A percentile compares a stretch with the other conserved stretches of the same genome.
These are phyloP conservation scores for Aspergillus sp. DNA, from an alignment of 2,329 filamentous ascomycete species.

Conservation along the genomic window DNA sequence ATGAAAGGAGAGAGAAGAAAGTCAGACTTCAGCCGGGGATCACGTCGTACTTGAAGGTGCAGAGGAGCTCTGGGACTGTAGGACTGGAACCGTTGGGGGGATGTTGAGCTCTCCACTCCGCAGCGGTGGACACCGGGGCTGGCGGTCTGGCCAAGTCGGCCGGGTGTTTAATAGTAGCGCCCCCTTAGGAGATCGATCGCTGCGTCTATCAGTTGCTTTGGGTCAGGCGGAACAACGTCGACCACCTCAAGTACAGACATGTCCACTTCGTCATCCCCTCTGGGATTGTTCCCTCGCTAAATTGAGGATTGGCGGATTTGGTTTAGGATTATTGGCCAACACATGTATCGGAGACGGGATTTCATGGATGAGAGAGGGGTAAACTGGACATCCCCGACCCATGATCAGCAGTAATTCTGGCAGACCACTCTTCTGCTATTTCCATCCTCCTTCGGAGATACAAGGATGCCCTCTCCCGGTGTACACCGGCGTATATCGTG, in stretches of 20 bases:
- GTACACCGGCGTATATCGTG: neutral
- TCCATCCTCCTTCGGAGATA: constrained; percentile 5
- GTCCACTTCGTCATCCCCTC: neutral
- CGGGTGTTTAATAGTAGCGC: constrained; percentile 17
- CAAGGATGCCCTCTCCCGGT: constrained; percentile 14
- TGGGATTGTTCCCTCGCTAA: neutral
- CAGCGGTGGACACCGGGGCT: constrained; percentile 7
- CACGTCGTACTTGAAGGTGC: constrained; percentile 14
- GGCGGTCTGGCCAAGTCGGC: constrained; percentile 21
- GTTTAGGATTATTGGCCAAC: neutral
- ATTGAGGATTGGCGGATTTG: neutral
- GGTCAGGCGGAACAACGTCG: neutral
- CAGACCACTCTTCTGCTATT: neutral
- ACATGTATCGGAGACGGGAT: neutral
- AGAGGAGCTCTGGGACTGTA: neutral
- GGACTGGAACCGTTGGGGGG: constrained; percentile 17
- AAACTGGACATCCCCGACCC: constrained; percentile 1
- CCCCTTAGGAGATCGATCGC: constrained; percentile 13
- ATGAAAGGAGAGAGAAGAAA: constrained; percentile 1
- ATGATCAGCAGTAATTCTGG: neutral
- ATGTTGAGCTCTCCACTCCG: constrained; percentile 11
- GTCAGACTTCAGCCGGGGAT: constrained; percentile 8
- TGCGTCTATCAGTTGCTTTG: constrained; percentile 2
- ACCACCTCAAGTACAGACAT: neutral
- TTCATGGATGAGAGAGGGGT: constrained; percentile 8